phyloP scores from a whole-genome alignment of 257 asterid genomes.

The Vinca minor region DNA sequence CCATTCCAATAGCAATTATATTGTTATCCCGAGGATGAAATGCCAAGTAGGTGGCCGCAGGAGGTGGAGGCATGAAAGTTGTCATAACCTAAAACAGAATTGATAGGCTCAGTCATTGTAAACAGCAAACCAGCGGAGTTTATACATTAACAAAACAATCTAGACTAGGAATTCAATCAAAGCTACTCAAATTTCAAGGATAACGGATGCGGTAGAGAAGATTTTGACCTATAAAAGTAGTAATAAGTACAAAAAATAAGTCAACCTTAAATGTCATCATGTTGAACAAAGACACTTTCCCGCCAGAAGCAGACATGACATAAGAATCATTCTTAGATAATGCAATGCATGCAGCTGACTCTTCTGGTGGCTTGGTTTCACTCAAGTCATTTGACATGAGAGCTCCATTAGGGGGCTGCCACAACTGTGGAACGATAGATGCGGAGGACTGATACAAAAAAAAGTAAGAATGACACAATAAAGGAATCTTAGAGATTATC shows the following conservation, averaged over 20 bases:
- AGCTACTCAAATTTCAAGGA: too few species aligned
- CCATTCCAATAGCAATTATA: conserved; percentile 90
- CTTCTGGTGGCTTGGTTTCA: conserved; percentile 71
- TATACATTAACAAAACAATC: background rate
- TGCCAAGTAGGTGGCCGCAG: conserved; percentile 91
- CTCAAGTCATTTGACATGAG: conserved; percentile 74
- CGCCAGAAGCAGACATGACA: conserved; percentile 99
- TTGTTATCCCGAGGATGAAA: conserved; percentile 95
- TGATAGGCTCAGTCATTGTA: conserved; percentile 14
- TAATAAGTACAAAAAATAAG: background rate
- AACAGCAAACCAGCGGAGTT: conserved; percentile 4
- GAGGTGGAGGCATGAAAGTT: conserved; percentile 99
- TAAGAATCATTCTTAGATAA: conserved; percentile 92
- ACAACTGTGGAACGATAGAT: conserved; percentile 62
- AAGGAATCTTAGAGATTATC: background rate
- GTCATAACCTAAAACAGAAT: conserved; percentile 72
- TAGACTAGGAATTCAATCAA: background rate
- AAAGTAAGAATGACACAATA: conserved; percentile 13
- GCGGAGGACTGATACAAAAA: conserved; percentile 65
- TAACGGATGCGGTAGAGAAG: too few species aligned
- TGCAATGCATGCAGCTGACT: conserved; percentile 84
- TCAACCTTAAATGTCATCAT: conserved; percentile 98
- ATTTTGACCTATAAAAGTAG: background rate
- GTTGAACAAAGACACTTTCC: conserved; percentile 90
- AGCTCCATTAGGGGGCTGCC: conserved; percentile 87